These are phyloP conservation scores for Botrytis aclada DNA, from an alignment of 2,329 filamentous ascomycete genomes.

Conservation along the genomic window DNA sequence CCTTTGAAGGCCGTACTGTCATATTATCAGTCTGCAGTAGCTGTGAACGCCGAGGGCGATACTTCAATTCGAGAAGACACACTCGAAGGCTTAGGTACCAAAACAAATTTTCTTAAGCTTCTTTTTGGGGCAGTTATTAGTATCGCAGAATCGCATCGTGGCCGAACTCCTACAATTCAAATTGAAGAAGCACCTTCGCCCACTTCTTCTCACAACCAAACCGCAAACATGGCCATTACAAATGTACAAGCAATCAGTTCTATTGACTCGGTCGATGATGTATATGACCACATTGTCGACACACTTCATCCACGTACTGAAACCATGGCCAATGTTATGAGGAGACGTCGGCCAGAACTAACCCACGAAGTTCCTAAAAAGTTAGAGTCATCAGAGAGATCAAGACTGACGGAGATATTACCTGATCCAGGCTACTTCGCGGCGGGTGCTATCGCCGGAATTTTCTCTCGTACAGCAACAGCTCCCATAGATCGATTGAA, in stretches of 20 bases:
- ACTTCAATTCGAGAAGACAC: conserved; percentile 87
- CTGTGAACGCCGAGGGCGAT: conserved; percentile 90
- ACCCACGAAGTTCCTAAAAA: conserved; percentile 24
- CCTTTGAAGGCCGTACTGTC: conserved; percentile 80
- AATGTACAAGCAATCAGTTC: conserved; percentile 25
- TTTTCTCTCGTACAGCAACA: conserved; percentile 90
- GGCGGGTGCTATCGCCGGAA: conserved; percentile 91
- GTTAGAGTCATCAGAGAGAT: conserved; percentile 26
- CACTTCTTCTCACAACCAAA: conserved; percentile 6
- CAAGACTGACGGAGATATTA: conserved; percentile 44
- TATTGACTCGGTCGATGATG: conserved; percentile 22
- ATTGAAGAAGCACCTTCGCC: conserved; percentile 12
- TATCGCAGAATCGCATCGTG: conserved; percentile 49
- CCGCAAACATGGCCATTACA: conserved; percentile 19
- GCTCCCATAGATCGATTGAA: conserved; percentile 95
- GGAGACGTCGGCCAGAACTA: conserved; percentile 18
- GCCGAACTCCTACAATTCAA: conserved; percentile 22
- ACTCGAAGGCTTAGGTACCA: conserved; percentile 91
- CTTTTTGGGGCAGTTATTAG: conserved; percentile 74
- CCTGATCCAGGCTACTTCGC: conserved; percentile 93
- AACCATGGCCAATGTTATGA: conserved; percentile 10
- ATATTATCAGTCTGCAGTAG: conserved; percentile 87
- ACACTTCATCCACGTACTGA: conserved; percentile 8
- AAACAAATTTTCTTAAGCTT: conserved; percentile 64
- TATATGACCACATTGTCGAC: conserved; percentile 12